Base-by-base conservation (phyloP, 1,284 basidiomycete species). In the Rhodotorula sp. region DNA sequence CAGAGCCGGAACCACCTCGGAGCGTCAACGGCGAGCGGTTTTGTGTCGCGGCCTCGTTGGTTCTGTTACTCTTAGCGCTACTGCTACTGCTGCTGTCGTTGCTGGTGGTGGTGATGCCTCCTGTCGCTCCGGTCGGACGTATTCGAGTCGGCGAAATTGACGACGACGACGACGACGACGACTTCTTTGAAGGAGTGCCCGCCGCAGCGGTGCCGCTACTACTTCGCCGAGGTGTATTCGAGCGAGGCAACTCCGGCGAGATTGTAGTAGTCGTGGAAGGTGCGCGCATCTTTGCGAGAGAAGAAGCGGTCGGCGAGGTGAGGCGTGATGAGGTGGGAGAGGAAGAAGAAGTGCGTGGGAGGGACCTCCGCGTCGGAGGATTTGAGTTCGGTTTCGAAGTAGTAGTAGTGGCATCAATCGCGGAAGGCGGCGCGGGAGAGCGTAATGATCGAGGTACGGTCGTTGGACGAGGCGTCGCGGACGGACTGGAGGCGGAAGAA, bases 241-340 rank as follows among this genome's bases (percentile, higher is more conserved):
- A 58, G 5, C 42, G 6, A 5, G 57, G 3, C 6, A 6, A 2
- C 6, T 24, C 24, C 15, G 44, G 0, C 4, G 44, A 22, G 17
- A 3, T 10, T 0, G 48, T n/a, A 14, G 42, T 14, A 22, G 42
- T 49, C 4, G 57, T 8, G n/a, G 65, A 61, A 45, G 67, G 64
- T 2, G 48, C 53, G 14, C 64, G 57, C 20, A 67, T 37, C 29
- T 72, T 72, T 26, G 70, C 70, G 61, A 72, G 67, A 0, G 67
- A 72, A 0, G 67, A 69, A 1, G 70, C 70, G 10, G 70, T 72
- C 24, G 70, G 70, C 15, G 70, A 45, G 1, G 49, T 62, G 26
- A 68, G 59, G 30, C 58, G 24, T 6, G n/a, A 26, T n/a, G 57
- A 7, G 4, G 33, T 42, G 37, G 37, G 37, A 12, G 37, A 44